Evolutionary conservation across 148 eudicot species (phyloP).

Genomic region (Fallopia convolvulus): DNA sequence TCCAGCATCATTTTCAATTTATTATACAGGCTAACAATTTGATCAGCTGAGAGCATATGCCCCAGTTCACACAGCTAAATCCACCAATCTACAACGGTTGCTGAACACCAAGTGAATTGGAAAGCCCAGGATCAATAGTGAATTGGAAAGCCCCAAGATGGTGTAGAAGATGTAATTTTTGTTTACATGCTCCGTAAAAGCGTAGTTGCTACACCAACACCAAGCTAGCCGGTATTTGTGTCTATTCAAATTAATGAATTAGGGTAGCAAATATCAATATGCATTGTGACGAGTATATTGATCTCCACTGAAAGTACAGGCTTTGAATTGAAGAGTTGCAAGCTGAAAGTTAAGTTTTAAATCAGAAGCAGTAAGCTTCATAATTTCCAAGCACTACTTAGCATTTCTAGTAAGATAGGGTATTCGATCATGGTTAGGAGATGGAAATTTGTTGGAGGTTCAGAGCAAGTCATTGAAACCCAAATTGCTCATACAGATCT

Average conservation of each 20-base stretch:
- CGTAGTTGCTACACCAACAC: background rate
- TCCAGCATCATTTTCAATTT: background rate
- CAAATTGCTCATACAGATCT: background rate
- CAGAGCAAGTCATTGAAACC: background rate
- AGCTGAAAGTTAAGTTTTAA: background rate
- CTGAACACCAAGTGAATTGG: background rate
- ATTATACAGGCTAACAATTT: background rate
- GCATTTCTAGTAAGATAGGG: background rate
- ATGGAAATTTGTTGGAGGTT: background rate
- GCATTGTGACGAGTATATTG: background rate
- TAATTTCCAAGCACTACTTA: background rate
- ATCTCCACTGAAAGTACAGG: background rate
- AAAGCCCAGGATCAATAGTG: too few species aligned
- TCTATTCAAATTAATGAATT: background rate
- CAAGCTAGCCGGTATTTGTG: background rate
- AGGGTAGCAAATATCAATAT: background rate
- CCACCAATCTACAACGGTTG: background rate
- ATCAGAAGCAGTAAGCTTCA: background rate
- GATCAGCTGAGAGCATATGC: too few species aligned
- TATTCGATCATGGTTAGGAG: background rate
- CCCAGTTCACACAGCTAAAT: background rate
- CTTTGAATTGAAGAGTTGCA: background rate
- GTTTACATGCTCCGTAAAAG: background rate
- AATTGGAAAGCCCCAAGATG: background rate
- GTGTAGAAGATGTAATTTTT: background rate